These are phyloP conservation scores for Coccomyxa subellipsoidea DNA, from an alignment of 163 green algal species.

Conservation along the genomic window DNA sequence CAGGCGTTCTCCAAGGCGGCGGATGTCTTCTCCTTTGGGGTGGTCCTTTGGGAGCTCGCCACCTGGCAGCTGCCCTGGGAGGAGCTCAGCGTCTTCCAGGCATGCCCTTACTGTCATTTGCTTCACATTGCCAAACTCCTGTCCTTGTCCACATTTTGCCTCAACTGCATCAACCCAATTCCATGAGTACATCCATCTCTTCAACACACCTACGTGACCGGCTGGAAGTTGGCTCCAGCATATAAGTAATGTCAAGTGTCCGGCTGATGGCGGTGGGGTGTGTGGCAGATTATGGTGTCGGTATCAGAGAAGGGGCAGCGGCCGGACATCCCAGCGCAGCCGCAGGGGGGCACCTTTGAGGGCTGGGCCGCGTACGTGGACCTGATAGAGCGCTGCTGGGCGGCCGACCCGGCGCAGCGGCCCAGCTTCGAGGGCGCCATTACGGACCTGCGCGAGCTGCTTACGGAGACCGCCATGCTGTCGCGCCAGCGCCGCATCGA, in stretches of 20 bases:
- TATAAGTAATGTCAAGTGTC: no score
- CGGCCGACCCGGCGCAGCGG: constrained; percentile 4
- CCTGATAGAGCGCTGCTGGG: constrained; percentile 19
- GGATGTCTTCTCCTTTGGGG: constrained; percentile 31
- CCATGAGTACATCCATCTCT: not conserved
- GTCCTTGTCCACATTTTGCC: not conserved
- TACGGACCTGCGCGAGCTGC: constrained; percentile 4
- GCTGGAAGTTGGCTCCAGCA: not conserved
- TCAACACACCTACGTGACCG: not conserved
- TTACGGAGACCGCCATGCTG: not conserved
- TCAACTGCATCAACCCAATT: not conserved
- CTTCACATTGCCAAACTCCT: not conserved
- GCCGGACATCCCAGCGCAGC: constrained; percentile 13
- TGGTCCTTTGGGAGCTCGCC: constrained; percentile 38
- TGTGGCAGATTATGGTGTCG: constrained; percentile 31
- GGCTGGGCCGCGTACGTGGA: constrained; percentile 12
- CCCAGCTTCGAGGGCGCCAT: constrained; percentile 11
- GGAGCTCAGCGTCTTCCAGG: constrained; percentile 40
- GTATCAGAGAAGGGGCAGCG: constrained; percentile 23
- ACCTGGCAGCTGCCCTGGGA: constrained; percentile 46
- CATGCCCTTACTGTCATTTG: not conserved
- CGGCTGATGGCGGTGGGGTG: not conserved
- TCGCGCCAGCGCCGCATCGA: not conserved
- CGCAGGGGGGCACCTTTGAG: constrained; percentile 23
- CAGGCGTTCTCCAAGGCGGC: constrained; percentile 25